A percentile compares a stretch with the other conserved stretches of the same genome.
Evolutionary conservation across 2,329 filamentous ascomycete species (phyloP).

Genomic region (Diplodia mutila): DNA sequence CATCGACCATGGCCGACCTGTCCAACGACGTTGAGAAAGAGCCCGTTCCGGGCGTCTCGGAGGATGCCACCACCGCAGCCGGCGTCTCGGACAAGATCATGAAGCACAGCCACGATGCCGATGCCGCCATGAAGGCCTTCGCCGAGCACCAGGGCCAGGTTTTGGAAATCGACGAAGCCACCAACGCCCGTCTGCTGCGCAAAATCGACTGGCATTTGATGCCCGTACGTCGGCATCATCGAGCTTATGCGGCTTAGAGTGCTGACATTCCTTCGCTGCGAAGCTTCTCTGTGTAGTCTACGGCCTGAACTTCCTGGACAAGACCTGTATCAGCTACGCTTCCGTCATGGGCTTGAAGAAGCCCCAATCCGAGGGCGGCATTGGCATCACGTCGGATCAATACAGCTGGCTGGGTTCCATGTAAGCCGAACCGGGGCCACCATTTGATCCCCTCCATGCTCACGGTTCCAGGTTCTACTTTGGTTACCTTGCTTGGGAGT

Average conservation of each 20-base stretch:
- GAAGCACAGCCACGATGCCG: constrained; percentile 60
- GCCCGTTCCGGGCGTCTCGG: constrained; percentile 14
- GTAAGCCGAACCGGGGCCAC: background rate
- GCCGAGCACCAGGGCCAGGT: constrained; percentile 53
- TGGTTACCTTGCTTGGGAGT: constrained; percentile 64
- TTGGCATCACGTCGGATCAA: constrained; percentile 53
- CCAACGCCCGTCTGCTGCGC: constrained; percentile 61
- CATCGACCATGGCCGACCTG: constrained; percentile 12
- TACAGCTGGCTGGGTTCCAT: constrained; percentile 57
- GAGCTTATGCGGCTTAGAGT: background rate
- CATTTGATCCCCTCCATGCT: background rate
- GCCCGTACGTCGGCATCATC: constrained; percentile 44
- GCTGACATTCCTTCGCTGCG: background rate
- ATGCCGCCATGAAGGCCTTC: constrained; percentile 64
- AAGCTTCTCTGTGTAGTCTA: constrained; percentile 47
- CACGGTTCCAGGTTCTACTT: constrained; percentile 50
- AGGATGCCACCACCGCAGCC: background rate
- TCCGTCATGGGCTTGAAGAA: constrained; percentile 55
- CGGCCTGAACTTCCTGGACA: constrained; percentile 65
- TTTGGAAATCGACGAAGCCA: constrained; percentile 59
- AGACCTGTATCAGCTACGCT: constrained; percentile 59
- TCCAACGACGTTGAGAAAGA: constrained; percentile 19
- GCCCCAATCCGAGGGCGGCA: constrained; percentile 43
- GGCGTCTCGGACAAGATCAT: constrained; percentile 12
- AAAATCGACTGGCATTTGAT: constrained; percentile 67